Percentiles rank a stretch among this genome's conserved stretches.
These are phyloP conservation scores for Neoboletus subvelutipes DNA, from an alignment of 768 basidiomycete species.

Conservation along the genomic window DNA sequence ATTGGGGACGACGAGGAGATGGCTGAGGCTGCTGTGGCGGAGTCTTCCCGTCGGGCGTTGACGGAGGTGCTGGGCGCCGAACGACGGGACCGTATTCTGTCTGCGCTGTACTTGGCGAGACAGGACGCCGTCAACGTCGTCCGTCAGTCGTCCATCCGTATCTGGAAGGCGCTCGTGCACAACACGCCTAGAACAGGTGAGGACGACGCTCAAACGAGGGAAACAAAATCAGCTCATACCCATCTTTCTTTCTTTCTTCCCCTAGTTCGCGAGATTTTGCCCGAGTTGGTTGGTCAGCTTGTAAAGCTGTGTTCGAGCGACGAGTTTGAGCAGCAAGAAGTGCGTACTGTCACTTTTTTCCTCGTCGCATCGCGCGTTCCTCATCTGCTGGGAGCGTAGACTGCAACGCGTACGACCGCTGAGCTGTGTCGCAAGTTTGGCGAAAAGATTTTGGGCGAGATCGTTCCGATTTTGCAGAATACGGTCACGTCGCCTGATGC, in stretches of 20 bases:
- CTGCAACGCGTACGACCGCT: conserved; percentile 80
- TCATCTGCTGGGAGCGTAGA: conserved; percentile 37
- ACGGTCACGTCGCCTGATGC: conserved; percentile 62
- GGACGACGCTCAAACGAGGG: not conserved
- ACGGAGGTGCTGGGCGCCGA: conserved; percentile 86
- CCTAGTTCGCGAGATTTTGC: conserved; percentile 84
- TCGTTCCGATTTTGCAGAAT: conserved; percentile 73
- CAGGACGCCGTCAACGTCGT: conserved; percentile 91
- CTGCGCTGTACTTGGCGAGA: conserved; percentile 87
- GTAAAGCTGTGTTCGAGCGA: conserved; percentile 74
- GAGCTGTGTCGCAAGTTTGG: conserved; percentile 96
- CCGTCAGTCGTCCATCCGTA: conserved; percentile 87
- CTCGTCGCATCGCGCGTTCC: not conserved
- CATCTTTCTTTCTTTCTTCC: conserved; percentile 12
- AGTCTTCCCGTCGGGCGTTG: conserved; percentile 82
- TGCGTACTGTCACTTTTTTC: conserved; percentile 24
- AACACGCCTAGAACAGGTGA: conserved; percentile 90
- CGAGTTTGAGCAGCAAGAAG: conserved; percentile 89
- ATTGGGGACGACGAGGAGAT: conserved; percentile 69
- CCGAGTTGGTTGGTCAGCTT: conserved; percentile 77
- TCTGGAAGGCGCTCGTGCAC: conserved; percentile 97
- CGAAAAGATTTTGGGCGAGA: conserved; percentile 83
- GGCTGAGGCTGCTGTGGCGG: conserved; percentile 63
- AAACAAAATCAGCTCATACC: not conserved
- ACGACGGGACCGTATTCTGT: conserved; percentile 86